A percentile compares a stretch with the other conserved stretches of the same genome.
Evolutionary conservation across 805 yeast species (phyloP).

Genomic region (Candida michaelii): DNA sequence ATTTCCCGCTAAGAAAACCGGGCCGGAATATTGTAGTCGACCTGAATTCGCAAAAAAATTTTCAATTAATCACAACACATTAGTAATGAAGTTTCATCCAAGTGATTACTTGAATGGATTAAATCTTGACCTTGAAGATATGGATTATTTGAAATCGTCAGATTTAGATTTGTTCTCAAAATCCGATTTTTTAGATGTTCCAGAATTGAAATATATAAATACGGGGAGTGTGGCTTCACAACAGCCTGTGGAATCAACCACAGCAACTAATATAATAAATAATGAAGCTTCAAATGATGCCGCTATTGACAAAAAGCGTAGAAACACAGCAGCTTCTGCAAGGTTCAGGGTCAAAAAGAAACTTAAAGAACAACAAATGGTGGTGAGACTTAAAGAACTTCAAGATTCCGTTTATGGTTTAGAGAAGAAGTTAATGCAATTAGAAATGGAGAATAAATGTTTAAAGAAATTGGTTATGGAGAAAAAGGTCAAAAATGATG

Average conservation of each 20-base stretch:
- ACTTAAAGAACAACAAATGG: conserved; percentile 88
- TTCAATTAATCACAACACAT: neutral
- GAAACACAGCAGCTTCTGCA: conserved; percentile 94
- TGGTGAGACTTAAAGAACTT: conserved; percentile 68
- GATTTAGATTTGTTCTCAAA: conserved; percentile 43
- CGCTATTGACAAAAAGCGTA: conserved; percentile 71
- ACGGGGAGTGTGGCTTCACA: neutral
- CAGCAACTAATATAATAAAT: neutral
- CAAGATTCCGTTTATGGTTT: conserved; percentile 63
- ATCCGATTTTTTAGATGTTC: conserved; percentile 39
- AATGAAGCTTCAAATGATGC: neutral
- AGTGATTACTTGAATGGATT: conserved; percentile 40
- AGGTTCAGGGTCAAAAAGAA: conserved; percentile 91
- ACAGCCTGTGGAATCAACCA: conserved; percentile 1
- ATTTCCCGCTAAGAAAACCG: neutral
- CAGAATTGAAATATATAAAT: conserved; percentile 5
- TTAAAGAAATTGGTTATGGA: conserved; percentile 81
- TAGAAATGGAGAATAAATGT: conserved; percentile 91
- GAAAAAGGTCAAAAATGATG: conserved; percentile 56
- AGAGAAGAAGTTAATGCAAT: conserved; percentile 73
- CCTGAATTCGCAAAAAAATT: conserved; percentile 2
- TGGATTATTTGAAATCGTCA: conserved; percentile 12
- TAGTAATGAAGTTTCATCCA: conserved; percentile 40
- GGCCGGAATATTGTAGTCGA: conserved; percentile 1
- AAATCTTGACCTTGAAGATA: conserved; percentile 37